Percentiles rank a stretch among this genome's conserved stretches.
phyloP scores from a whole-genome alignment of 495 filamentous ascomycete genomes.

The Podospora pseudoanserina region DNA sequence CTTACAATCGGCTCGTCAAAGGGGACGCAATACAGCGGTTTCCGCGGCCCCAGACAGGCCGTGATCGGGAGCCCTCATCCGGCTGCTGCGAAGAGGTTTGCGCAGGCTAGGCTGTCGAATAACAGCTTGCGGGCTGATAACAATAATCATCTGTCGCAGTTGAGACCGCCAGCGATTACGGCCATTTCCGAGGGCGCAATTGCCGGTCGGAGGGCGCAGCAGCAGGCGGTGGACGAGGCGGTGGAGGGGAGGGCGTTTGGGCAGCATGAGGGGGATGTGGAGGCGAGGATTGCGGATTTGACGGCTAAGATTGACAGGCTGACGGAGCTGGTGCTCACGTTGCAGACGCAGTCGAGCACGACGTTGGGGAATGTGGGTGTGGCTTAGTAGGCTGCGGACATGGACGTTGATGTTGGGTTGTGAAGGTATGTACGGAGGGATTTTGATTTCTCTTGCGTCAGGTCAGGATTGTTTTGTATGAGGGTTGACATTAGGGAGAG shows the following conservation, averaged over 20 bases:
- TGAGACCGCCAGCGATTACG: background rate
- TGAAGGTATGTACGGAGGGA: background rate
- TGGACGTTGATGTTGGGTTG: background rate
- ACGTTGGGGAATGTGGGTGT: constrained; percentile 25
- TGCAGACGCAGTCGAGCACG: constrained; percentile 33
- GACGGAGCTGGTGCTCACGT: constrained; percentile 39
- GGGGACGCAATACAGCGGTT: constrained; percentile 34
- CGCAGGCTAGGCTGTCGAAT: constrained; percentile 5
- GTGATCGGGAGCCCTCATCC: constrained; percentile 19
- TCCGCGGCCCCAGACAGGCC: constrained; percentile 27
- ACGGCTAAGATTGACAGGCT: constrained; percentile 47
- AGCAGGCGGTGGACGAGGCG: constrained; percentile 21
- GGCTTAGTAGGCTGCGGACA: constrained; percentile 7
- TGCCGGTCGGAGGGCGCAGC: constrained; percentile 4
- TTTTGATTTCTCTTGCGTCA: background rate
- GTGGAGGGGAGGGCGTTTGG: constrained; percentile 31
- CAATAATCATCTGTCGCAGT: background rate
- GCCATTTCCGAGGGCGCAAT: background rate
- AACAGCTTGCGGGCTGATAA: constrained; percentile 18
- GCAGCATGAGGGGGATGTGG: constrained; percentile 36
- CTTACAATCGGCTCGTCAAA: constrained; percentile 32
- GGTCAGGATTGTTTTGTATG: too few species aligned
- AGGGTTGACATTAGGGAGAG: too few species aligned
- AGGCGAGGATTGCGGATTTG: constrained; percentile 43
- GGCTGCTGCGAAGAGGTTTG: constrained; percentile 13